A percentile compares a stretch with the other conserved stretches of the same genome.
Conservation (phyloP, 1,284 basidiomycete genomes). For the Ceratobasidium sp. region DNA sequence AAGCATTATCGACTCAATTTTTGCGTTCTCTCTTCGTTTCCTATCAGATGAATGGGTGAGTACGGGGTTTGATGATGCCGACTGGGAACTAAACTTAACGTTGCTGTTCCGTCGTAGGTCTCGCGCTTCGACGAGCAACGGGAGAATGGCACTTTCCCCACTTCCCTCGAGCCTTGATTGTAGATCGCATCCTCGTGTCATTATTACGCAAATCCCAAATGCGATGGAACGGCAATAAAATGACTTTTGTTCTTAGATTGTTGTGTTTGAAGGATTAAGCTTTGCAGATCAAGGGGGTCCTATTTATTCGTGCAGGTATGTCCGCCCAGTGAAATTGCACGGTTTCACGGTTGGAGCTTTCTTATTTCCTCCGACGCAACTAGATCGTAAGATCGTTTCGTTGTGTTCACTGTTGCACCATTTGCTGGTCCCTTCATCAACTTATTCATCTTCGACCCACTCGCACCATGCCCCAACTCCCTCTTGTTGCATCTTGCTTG, state of each 20-base stretch:
- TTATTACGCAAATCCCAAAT: conserved; percentile 21
- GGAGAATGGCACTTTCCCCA: conserved; percentile 92
- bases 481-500: no score
- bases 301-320: conserved; percentile 13
- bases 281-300: neutral
- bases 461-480: no score
- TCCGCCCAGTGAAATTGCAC: neutral
- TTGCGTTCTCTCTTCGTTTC: conserved; percentile 42
- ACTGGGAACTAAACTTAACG: conserved; percentile 44
- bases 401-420: no score
- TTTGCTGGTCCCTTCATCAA: no score
- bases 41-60: conserved; percentile 85
- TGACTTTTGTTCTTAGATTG: neutral
- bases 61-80: conserved; percentile 37
- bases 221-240: conserved; percentile 37
- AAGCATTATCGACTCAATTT: conserved; percentile 37
- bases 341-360: no score
- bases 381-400: no score
- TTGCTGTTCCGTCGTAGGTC: conserved; percentile 65
- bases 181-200: conserved; percentile 36
- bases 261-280: neutral
- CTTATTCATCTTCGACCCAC: no score
- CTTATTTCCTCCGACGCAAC: no score
- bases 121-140: conserved; percentile 93
- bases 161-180: conserved; percentile 81